A percentile compares a stretch with the other conserved stretches of the same genome.
phyloP scores from a whole-genome alignment of 768 basidiomycete species.

The Tubosaeta brunneosetosa region DNA sequence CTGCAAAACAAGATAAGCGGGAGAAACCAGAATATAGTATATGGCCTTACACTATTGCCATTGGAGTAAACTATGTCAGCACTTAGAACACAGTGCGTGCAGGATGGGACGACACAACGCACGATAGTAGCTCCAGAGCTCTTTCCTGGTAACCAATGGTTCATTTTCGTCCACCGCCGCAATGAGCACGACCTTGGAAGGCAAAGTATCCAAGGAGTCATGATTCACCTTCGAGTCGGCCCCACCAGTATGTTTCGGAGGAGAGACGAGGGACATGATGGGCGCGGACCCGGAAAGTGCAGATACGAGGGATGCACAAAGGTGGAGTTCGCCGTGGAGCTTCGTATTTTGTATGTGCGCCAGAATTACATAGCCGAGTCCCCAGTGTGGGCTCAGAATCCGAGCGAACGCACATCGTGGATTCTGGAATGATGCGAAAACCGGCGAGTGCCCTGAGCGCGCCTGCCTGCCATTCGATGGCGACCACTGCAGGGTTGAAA shows the following conservation, averaged over 20 bases:
- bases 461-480: too few species aligned
- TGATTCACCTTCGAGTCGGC: constrained; percentile 8
- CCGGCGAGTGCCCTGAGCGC: too few species aligned
- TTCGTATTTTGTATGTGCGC: background rate
- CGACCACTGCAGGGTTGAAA: too few species aligned
- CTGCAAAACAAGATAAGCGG: constrained; percentile 28
- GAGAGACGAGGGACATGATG: constrained; percentile 11
- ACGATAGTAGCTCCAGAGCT: constrained; percentile 82
- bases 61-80: constrained; percentile 67
- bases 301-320: background rate
- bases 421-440: too few species aligned
- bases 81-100: background rate
- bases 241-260: background rate
- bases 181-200: constrained; percentile 27
- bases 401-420: too few species aligned
- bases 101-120: background rate
- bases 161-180: constrained; percentile 46
- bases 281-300: too few species aligned
- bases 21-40: background rate
- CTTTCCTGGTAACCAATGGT: constrained; percentile 65
- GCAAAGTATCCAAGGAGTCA: background rate
- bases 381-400: too few species aligned
- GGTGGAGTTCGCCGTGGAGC: background rate
- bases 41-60: constrained; percentile 58
- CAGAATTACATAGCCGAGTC: too few species aligned